These are phyloP conservation scores for Xylariaceae sp. DNA, from an alignment of 2,329 filamentous ascomycete genomes.

Conservation along the genomic window DNA sequence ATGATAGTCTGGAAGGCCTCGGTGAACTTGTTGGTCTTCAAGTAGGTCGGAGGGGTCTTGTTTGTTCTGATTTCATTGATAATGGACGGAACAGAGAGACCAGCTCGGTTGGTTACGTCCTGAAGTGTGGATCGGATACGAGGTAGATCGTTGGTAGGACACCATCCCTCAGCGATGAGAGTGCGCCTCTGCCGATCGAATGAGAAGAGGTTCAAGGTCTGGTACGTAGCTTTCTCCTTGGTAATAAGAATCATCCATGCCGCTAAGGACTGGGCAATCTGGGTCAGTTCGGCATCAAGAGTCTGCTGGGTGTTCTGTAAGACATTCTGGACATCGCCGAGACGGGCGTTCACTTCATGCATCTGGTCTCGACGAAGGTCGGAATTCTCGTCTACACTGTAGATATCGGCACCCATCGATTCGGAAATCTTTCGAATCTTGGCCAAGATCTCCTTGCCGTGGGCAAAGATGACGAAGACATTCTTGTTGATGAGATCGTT, in stretches of 20 bases:
- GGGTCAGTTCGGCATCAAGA: slow-evolving; percentile 86
- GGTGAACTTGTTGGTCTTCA: slow-evolving; percentile 98
- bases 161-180: slow-evolving; percentile 96
- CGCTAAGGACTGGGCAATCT: slow-evolving; percentile 88
- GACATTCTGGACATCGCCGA: slow-evolving; percentile 90
- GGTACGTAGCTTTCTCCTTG: slow-evolving; percentile 98
- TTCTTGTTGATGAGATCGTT: slow-evolving; percentile 96
- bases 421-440: slow-evolving; percentile 99
- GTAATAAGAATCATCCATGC: slow-evolving; percentile 98
- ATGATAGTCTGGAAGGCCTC: slow-evolving; percentile 99
- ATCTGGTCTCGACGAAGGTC: slow-evolving; percentile 95
- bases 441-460: slow-evolving; percentile 96
- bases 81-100: slow-evolving; percentile 95
- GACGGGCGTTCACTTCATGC: slow-evolving; percentile 92
- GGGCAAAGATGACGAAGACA: slow-evolving; percentile 98
- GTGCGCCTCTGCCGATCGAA: slow-evolving; percentile 96
- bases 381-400: slow-evolving; percentile 96
- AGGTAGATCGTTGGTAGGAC: slow-evolving; percentile 85
- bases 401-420: slow-evolving; percentile 92
- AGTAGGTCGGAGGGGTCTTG: slow-evolving; percentile 95
- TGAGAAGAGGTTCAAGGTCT: slow-evolving; percentile 93
- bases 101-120: slow-evolving; percentile 94
- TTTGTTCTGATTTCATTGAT: slow-evolving; percentile 97
- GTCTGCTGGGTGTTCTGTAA: slow-evolving; percentile 94
- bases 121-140: slow-evolving; percentile 91